These are phyloP conservation scores for Darksidea phi DNA, from an alignment of 495 filamentous ascomycete genomes.

Conservation along the genomic window DNA sequence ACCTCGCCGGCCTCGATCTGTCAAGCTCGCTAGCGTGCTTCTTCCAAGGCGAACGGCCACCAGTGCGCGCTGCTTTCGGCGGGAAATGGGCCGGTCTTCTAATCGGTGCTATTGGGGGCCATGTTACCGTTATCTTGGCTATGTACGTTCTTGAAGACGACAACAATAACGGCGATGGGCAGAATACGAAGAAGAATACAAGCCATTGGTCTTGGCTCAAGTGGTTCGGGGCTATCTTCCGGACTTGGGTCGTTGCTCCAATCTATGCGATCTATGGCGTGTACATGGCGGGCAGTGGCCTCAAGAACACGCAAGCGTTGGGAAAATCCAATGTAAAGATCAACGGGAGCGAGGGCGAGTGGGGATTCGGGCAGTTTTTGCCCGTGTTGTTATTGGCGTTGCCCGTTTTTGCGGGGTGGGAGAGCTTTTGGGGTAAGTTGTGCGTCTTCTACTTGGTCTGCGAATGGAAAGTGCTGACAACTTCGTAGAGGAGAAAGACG, in stretches of 20 bases:
- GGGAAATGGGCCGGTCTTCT: slow-evolving; percentile 27
- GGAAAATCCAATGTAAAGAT: slow-evolving; percentile 21
- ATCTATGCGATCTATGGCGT: slow-evolving; percentile 30
- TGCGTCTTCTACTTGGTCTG: background rate
- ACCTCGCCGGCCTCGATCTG: slow-evolving; percentile 22
- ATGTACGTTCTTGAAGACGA: slow-evolving; percentile 29
- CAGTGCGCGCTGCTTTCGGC: slow-evolving; percentile 22
- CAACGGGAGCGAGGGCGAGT: slow-evolving; percentile 23
- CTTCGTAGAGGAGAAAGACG: slow-evolving; percentile 10
- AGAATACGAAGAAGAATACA: background rate
- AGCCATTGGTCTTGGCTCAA: slow-evolving; percentile 1
- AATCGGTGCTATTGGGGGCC: slow-evolving; percentile 28
- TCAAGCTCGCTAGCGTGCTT: slow-evolving; percentile 28
- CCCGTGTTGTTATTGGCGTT: slow-evolving; percentile 26
- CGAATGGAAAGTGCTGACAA: background rate
- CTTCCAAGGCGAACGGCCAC: slow-evolving; percentile 25
- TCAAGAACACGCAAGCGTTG: slow-evolving; percentile 24
- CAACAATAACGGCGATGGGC: background rate
- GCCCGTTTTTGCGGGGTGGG: slow-evolving; percentile 33
- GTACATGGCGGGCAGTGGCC: slow-evolving; percentile 8
- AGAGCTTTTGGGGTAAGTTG: slow-evolving; percentile 33
- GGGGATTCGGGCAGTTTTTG: slow-evolving; percentile 35
- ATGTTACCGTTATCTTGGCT: slow-evolving; percentile 25
- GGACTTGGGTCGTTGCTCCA: slow-evolving; percentile 31
- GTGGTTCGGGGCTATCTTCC: slow-evolving; percentile 15